Base-by-base conservation (phyloP, 768 basidiomycete genomes). In the Cyclocybe cylindracea region DNA sequence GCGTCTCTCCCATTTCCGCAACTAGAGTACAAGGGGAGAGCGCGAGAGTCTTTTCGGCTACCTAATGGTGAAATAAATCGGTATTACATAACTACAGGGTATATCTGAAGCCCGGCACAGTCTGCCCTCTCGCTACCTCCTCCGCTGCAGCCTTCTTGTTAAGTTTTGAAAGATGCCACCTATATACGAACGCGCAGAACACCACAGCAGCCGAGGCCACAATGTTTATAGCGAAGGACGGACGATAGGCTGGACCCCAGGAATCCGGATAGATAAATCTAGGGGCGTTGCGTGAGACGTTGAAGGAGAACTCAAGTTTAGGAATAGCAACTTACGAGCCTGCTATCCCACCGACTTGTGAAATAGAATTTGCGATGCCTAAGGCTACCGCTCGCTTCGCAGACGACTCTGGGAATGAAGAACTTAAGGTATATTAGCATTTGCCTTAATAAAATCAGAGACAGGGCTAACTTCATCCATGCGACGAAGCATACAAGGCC, bases 381-480 rank as follows among this genome's bases (percentile, higher is more conserved):
- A 94, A 73, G 9, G 85, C 86, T 16, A 91, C 85, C 3, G 91
- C 87, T 3, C 91, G 84, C 67, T 92, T 93, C n/a, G 86, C 81
- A 2, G 89, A 76, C 29, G 91, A 84, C 10, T 80, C 62, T 8
- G 70, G 60, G 32, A 78, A 67, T 11, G 74, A 69, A 33, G 70
- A 70, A 45, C 72, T 38, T 11, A 38, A 38, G 24, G 24, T 38
- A 7, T 38, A 38, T 38, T 3, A 38, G 11, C 4, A 11, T 38
- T 38, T 16, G 37, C 37, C 7, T 38, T 38, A 0, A 38, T 4
- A 11, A 16, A 16, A 11, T 38, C 37, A 4, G 16, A 7, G 37
- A 11, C 11, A 38, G 11, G 37, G 37, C 37, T 38, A 7, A 38
- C 37, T 11, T 74, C 3, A 70, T 66, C 77, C 77, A 79, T 2